Conservation (phyloP, 1,139 yeast genomes). For the Candida sp. region DNA sequence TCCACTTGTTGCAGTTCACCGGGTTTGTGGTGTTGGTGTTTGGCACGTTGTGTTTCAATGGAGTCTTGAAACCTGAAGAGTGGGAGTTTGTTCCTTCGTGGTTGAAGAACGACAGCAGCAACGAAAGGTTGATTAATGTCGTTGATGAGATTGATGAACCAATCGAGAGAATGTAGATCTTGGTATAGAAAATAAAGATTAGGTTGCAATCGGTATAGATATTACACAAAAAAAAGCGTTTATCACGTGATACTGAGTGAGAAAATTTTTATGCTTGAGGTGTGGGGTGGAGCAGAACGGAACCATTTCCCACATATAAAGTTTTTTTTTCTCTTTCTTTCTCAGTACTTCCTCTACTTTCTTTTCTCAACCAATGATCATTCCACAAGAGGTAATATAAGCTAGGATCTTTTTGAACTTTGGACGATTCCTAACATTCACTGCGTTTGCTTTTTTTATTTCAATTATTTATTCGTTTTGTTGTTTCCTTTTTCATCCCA, state of each 20-base stretch:
- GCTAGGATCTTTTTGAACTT: background rate
- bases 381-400: background rate
- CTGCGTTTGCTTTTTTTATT: background rate
- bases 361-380: background rate
- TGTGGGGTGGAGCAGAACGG: background rate
- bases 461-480: background rate
- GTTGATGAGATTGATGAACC: constrained; percentile 33
- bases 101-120: constrained; percentile 26
- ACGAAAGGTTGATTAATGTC: constrained; percentile 29
- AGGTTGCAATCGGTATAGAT: background rate
- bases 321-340: background rate
- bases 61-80: constrained; percentile 56
- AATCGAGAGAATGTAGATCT: constrained; percentile 12
- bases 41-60: constrained; percentile 80
- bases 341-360: background rate
- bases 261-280: background rate
- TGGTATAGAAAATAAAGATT: background rate
- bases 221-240: too few relatives aligned
- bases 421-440: background rate
- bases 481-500: background rate
- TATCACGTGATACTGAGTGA: background rate
- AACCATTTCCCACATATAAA: background rate
- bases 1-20: constrained; percentile 59
- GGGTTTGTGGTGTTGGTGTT: constrained; percentile 71
- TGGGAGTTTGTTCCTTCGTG: constrained; percentile 51